Conservation (phyloP, 257 asterid species). For the Salvia rosmarinus region DNA sequence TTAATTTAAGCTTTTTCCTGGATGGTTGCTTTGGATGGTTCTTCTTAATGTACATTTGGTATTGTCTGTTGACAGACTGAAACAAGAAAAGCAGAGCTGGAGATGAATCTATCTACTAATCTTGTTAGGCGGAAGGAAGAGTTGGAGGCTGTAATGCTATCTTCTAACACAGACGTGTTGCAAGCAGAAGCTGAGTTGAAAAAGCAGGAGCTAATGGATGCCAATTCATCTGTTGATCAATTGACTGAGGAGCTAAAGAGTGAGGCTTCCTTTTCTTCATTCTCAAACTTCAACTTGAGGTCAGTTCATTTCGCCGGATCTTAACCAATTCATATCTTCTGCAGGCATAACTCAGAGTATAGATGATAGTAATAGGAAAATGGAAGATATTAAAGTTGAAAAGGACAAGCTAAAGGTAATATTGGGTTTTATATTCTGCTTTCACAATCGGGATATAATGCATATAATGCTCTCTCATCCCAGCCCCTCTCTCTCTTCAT, state of each 20-base stretch:
- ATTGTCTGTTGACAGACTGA: constrained; percentile 64
- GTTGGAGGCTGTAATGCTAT: constrained; percentile 75
- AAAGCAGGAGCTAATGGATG: constrained; percentile 77
- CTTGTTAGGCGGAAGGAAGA: constrained; percentile 95
- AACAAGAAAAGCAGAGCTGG: constrained; percentile 92
- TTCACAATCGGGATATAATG: constrained; percentile 5
- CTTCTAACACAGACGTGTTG: constrained; percentile 68
- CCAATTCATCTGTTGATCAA: constrained; percentile 55
- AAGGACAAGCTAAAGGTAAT: constrained; percentile 76
- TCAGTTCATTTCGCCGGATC: constrained; percentile 15
- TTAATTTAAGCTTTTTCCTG: constrained; percentile 25
- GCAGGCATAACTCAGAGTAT: constrained; percentile 70
- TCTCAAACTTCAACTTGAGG: constrained; percentile 23
- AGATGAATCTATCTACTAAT: constrained; percentile 93
- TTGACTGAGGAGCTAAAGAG: constrained; percentile 75
- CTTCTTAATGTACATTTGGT: constrained; percentile 21
- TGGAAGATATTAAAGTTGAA: constrained; percentile 70
- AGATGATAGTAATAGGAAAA: constrained; percentile 55
- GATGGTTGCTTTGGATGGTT: constrained; percentile 19
- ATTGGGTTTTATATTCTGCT: constrained; percentile 29
- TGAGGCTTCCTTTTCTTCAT: constrained; percentile 41
- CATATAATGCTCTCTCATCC: constrained; percentile 9
- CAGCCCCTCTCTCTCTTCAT: constrained; percentile 7
- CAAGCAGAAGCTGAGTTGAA: constrained; percentile 80
- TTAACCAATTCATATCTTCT: constrained; percentile 22